A percentile compares a stretch with the other conserved stretches of the same genome.
Conservation (phyloP, 2,329 filamentous ascomycete species). For the Mycogone perniciosa region DNA sequence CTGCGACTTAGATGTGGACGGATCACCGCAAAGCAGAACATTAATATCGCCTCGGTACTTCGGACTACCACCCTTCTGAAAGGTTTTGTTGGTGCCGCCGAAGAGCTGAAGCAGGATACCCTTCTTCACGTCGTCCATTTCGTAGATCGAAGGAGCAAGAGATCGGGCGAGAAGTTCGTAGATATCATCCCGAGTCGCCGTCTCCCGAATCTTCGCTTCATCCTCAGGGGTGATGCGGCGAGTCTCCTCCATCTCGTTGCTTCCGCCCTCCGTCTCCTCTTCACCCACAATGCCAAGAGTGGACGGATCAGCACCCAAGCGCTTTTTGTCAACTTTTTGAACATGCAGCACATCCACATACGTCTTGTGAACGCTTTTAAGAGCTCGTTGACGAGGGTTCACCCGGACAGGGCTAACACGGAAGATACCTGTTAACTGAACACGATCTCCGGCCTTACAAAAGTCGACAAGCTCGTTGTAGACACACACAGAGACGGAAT, state of each 20-base stretch:
- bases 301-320: slow-evolving; percentile 83
- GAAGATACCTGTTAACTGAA: slow-evolving; percentile 96
- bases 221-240: slow-evolving; percentile 81
- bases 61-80: slow-evolving; percentile 91
- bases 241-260: slow-evolving; percentile 74
- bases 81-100: slow-evolving; percentile 95
- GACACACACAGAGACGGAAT: slow-evolving; percentile 91
- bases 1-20: slow-evolving; percentile 94
- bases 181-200: slow-evolving; percentile 73
- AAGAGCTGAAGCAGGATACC: slow-evolving; percentile 95
- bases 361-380: slow-evolving; percentile 97
- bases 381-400: slow-evolving; percentile 83
- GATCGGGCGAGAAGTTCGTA: slow-evolving; percentile 90
- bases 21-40: slow-evolving; percentile 90
- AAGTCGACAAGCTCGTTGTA: slow-evolving; percentile 97
- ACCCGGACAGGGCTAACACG: slow-evolving; percentile 88
- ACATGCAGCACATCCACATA: slow-evolving; percentile 94
- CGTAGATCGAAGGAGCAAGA: slow-evolving; percentile 89
- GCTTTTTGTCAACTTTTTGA: slow-evolving; percentile 92
- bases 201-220: slow-evolving; percentile 79
- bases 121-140: slow-evolving; percentile 98
- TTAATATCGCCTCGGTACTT: slow-evolving; percentile 98
- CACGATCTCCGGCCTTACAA: slow-evolving; percentile 94
- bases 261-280: slow-evolving; percentile 55
- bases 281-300: slow-evolving; percentile 79